These are phyloP conservation scores for Rhizopus microsporus DNA, from an alignment of 371 early-diverging fungal genomes.

Conservation along the genomic window DNA sequence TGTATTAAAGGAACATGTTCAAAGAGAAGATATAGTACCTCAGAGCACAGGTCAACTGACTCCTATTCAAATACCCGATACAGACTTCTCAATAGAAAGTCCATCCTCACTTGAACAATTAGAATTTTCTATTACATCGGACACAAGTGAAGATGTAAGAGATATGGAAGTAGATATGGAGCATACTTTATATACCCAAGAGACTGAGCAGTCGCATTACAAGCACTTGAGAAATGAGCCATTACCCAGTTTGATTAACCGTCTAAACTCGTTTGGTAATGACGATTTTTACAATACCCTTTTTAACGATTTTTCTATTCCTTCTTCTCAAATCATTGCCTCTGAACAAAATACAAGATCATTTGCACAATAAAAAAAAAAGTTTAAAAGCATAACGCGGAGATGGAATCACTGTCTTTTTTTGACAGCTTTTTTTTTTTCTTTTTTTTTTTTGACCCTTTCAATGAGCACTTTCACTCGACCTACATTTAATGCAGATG, in stretches of 20 bases:
- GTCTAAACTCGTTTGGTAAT: neutral
- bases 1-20: conserved; percentile 24
- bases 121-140: neutral
- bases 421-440: neutral
- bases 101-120: neutral
- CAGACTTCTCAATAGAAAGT: neutral
- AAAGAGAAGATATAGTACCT: conserved; percentile 3
- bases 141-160: neutral
- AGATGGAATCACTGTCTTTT: too few species aligned
- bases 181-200: neutral
- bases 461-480: conserved; percentile 26
- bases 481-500: conserved; percentile 24
- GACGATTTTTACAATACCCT: neutral
- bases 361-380: too few species aligned
- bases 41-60: too few species aligned
- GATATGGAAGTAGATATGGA: neutral
- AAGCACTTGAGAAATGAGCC: neutral
- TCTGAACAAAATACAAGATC: too few species aligned
- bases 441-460: conserved; percentile 3
- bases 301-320: neutral
- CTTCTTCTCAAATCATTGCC: too few species aligned
- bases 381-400: too few species aligned
- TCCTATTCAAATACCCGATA: too few species aligned
- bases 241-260: neutral
- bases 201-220: neutral